Evolutionary conservation across 2,329 filamentous ascomycete genomes (phyloP), one percentile per base, ranked within the genome.

Genomic region (Canariomyces notabilis): DNA sequence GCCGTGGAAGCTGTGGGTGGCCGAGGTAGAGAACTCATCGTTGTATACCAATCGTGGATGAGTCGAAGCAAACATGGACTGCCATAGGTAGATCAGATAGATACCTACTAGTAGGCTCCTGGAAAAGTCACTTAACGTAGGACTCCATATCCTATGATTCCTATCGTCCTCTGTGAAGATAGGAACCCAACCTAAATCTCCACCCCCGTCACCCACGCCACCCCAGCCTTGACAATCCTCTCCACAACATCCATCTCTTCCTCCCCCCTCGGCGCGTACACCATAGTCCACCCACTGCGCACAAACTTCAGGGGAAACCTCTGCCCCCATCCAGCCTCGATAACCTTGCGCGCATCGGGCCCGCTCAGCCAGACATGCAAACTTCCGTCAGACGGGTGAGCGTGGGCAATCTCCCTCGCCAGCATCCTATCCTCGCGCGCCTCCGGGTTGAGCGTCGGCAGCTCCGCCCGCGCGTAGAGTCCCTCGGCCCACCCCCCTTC

Each of bases 341-440:
- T 46, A 4, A 46, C 43, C 37, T 46, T 46, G 9, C 43, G 18
- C 36, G 23, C 43, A 16, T 46, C 43, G 14, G 43, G 43, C 29
- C 43, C 43, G 43, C 43, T 46, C 16, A 46, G 37, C 43, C 43
- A 46, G 6, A 46, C 43, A 18, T 46, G 43, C 37, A 46, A n/a
- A n/a, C 43, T 46, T 18, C 40, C 40, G 26, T 46, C 43, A 9
- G 43, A 36, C 36, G 43, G 43, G 34, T 46, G 43, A 14, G 43
- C 43, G 23, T 46, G 43, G 15, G 43, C 43, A 39, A 46, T 46
- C 36, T 46, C 43, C 14, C 43, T 16, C 16, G 6, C 16, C 12
- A 46, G 35, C 36, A 40, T 5, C 23, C 34, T 31, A 26, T 46
- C 43, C 26, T 46, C 43, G 23, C 43, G 23, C 19, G 43, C 43